Conservation (phyloP, 768 basidiomycete genomes). For the Podaxis sp. region DNA sequence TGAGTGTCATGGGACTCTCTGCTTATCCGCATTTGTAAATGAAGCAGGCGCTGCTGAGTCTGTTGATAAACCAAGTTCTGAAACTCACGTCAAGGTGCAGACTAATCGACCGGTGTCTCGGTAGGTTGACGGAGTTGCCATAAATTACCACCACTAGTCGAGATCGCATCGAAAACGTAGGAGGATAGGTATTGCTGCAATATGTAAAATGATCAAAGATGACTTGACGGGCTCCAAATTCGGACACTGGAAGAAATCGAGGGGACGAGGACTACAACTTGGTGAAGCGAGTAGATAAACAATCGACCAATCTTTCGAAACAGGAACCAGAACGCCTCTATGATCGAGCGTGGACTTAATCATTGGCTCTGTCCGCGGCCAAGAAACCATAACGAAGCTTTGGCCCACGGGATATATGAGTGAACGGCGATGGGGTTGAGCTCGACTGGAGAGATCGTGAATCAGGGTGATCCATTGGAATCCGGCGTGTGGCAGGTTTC, state of each 20-base stretch:
- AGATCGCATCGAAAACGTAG: neutral
- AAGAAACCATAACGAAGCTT: neutral
- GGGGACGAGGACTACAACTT: neutral
- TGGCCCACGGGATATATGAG: neutral
- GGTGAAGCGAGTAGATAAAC: neutral
- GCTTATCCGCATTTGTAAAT: neutral
- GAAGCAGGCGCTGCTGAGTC: too few species aligned
- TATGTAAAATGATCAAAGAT: neutral
- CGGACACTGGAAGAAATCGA: neutral
- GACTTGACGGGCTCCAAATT: neutral
- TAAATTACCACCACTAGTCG: neutral
- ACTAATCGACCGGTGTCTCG: neutral
- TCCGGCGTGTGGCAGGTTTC: too few species aligned
- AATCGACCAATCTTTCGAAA: neutral
- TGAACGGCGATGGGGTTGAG: neutral
- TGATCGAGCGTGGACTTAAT: too few species aligned
- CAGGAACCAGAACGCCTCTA: neutral
- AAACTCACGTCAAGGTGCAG: neutral
- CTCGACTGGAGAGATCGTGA: neutral
- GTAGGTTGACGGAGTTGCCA: neutral
- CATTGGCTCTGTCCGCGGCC: neutral
- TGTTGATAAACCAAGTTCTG: neutral
- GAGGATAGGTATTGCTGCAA: neutral
- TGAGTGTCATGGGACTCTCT: neutral
- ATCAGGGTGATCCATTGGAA: too few species aligned